Conservation (phyloP, 2,329 filamentous ascomycete species). For the Epicoccum sorghinum region DNA sequence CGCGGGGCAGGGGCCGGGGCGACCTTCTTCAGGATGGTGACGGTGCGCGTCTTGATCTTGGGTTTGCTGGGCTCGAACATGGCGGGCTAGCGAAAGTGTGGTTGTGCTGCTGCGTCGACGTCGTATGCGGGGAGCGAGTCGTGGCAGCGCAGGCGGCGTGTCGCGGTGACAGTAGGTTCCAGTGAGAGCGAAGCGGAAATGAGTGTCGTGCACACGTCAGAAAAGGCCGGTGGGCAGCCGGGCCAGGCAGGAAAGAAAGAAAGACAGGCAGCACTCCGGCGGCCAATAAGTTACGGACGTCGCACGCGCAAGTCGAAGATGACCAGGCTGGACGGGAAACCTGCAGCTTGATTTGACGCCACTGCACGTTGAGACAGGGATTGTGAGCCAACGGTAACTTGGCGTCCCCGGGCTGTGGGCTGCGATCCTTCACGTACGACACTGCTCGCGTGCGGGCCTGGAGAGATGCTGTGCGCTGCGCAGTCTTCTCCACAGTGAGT, state of each 20-base stretch:
- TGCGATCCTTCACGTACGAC: neutral
- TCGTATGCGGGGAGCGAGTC: neutral
- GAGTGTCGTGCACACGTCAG: neutral
- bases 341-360: constrained; percentile 28
- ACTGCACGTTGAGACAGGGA: constrained; percentile 27
- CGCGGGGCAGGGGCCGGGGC: constrained; percentile 15
- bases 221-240: neutral
- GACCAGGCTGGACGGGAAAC: constrained; percentile 14
- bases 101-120: neutral
- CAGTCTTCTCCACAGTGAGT: too few relatives aligned
- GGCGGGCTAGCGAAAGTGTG: constrained; percentile 15
- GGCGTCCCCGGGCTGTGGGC: neutral
- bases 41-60: constrained; percentile 43
- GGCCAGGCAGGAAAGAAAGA: constrained; percentile 2
- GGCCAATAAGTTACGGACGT: constrained; percentile 19
- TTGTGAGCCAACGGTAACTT: constrained; percentile 9
- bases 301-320: constrained; percentile 1
- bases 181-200: neutral
- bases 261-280: constrained; percentile 21
- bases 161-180: constrained; percentile 5
- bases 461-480: neutral
- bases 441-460: constrained; percentile 1
- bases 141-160: neutral
- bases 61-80: constrained; percentile 42
- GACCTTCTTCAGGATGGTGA: constrained; percentile 38